Evolutionary conservation across 257 asterid species (phyloP).

Genomic region (Jaltomata sinuosa): DNA sequence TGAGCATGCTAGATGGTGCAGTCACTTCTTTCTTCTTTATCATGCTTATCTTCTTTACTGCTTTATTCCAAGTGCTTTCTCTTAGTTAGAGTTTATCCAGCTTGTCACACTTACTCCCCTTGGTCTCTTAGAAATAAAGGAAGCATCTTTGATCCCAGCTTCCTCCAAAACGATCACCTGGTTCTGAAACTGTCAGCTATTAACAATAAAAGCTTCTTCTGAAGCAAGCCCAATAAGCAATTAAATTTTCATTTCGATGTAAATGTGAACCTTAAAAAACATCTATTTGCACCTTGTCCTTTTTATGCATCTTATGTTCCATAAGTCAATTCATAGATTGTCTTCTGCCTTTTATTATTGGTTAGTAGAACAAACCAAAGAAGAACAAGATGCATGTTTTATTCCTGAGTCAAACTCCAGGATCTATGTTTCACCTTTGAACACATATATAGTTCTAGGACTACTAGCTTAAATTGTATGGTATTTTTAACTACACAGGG

Average conservation of each 20-base stretch:
- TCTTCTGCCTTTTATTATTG: background rate
- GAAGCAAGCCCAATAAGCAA: background rate
- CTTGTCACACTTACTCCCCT: background rate
- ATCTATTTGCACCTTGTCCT: background rate
- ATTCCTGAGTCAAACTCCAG: background rate
- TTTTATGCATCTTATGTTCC: background rate
- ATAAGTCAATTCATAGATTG: background rate
- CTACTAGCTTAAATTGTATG: background rate
- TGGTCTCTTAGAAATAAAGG: background rate
- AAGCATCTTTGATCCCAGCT: background rate
- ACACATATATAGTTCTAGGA: background rate
- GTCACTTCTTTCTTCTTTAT: background rate
- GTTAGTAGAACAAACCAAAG: background rate
- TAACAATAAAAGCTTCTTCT: background rate
- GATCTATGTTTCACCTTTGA: background rate
- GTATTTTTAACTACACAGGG: background rate
- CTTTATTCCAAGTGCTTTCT: background rate
- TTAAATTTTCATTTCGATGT: background rate
- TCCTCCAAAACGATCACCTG: background rate
- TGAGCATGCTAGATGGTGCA: background rate
- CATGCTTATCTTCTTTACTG: background rate
- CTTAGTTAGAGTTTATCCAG: background rate
- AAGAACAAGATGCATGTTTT: background rate
- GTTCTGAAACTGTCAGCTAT: background rate
- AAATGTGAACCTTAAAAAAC: background rate